Base-by-base conservation (phyloP, 1,284 basidiomycete genomes). In the Sanghuangporus baumii region DNA sequence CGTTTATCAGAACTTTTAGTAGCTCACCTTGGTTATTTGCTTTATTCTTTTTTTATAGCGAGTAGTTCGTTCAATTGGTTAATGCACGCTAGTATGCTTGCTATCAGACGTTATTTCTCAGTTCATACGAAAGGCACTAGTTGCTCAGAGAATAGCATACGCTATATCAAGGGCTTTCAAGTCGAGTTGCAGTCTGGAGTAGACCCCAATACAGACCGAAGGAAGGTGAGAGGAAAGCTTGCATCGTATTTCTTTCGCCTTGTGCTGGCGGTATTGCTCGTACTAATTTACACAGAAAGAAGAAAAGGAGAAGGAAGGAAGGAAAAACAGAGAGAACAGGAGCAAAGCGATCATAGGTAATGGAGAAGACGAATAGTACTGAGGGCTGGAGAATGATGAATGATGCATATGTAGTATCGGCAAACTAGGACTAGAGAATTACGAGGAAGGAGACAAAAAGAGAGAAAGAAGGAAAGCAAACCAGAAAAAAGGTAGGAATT, bases 201-300 rank as follows among this genome's bases (percentile, higher is more conserved):
- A n/a, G 43, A 46, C 16, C 2, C 18, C 11, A n/a, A n/a, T 46
- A 46, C 43, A 18, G 20, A 18, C 43, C 16, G 18, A 23, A 60
- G n/a, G 26, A 9, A 36, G 59, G 1, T 37, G 43, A 41, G 43
- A n/a, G 38, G 43, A 57, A 57, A 41, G 23, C 2, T 11, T 7
- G 7, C 23, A 2, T 26, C 23, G 38, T 11, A 37, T 31, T 37
- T 54, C 52, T 54, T 54, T 54, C 52, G 31, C 52, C 52, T 54
- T 54, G 16, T 36, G 18, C 37, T 31, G 52, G 52, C 52, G 52
- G 18, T 26, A 59, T 47, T 50, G 57, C 31, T 48, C 46, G 31
- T 36, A 72, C 74, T 75, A 73, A 61, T 65, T 69, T 68, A 69
- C 69, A 71, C 67, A 63, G 64, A 56, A 60, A 38, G 46, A 23